Evolutionary conservation across 495 filamentous ascomycete species (phyloP), one percentile per base, ranked within the genome.

Genomic region (Massariosphaeria phaeospora): DNA sequence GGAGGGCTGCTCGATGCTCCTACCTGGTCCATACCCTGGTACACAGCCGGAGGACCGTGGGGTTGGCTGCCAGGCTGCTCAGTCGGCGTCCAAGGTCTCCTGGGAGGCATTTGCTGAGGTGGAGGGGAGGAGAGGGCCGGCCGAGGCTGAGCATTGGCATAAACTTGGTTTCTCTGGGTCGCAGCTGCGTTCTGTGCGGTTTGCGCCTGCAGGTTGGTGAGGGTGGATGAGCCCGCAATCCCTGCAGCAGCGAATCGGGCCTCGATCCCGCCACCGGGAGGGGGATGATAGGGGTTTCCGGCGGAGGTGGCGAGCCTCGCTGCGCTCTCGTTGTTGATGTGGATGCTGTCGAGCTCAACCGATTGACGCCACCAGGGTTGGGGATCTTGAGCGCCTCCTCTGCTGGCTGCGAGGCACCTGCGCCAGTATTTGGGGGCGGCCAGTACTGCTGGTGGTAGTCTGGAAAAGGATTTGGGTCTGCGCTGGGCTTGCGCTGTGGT

Each of bases 51-150:
- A 27, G 93, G 91, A 0, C 91, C 93, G 75, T 95, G 89, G 1
- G 89, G 91, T 51, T 89, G 82, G 50, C 82, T 84, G 5, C 87
- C 93, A 2, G 93, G 91, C 48, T 84, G 76, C 66, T 98, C 93
- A 25, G 93, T 97, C 0, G 93, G 93, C 15, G 94, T 98, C 93
- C 93, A 98, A 41, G 90, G 90, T 45, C 91, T 79, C 34, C 79
- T 75, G 7, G 80, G 74, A 48, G 76, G 76, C 6, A 73, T 73
- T 45, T 72, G 70, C 48, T 70, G 53, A 21, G 59, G 17, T 11
- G 49, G 39, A 35, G 72, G 73, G 27, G 65, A 66, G 18, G 67
- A 66, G n/a, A 57, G 8, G 34, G 15, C 40, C 9, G 46, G 45
- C 33, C 47, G 55, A 10, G 63, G 55, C 42, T 55, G 71, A 23